Conservation (phyloP, 2,329 filamentous ascomycete genomes). For the Hypoxylon sp. region DNA sequence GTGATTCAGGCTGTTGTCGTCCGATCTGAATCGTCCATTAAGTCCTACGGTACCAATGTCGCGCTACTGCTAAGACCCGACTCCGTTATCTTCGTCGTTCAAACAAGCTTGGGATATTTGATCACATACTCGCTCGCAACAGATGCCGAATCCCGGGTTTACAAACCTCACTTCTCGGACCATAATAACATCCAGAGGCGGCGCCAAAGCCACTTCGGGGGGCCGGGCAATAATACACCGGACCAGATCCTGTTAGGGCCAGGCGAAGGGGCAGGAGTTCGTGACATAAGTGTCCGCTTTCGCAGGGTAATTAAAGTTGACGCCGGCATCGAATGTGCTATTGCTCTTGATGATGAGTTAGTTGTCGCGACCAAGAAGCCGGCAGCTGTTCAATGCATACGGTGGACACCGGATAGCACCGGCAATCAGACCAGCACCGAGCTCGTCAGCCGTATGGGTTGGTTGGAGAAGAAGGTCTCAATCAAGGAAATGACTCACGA, state of each 20-base stretch:
- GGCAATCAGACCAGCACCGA: constrained; percentile 92
- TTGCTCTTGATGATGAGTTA: constrained; percentile 93
- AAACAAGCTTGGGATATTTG: constrained; percentile 86
- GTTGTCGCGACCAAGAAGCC: constrained; percentile 93
- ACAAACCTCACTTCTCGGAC: constrained; percentile 83
- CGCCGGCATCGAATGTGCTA: constrained; percentile 88
- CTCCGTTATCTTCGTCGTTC: constrained; percentile 90
- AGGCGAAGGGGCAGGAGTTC: constrained; percentile 85
- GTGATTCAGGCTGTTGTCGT: constrained; percentile 88
- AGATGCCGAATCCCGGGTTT: constrained; percentile 85
- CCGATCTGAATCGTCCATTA: constrained; percentile 83
- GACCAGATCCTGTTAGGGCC: constrained; percentile 79
- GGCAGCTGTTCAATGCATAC: constrained; percentile 95
- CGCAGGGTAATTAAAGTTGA: constrained; percentile 99
- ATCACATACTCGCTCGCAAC: constrained; percentile 95
- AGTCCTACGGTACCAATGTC: constrained; percentile 87
- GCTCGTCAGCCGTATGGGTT: constrained; percentile 87
- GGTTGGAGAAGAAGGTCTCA: constrained; percentile 82
- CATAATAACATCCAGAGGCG: constrained; percentile 74
- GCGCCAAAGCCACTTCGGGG: constrained; percentile 72
- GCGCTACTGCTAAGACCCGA: constrained; percentile 90
- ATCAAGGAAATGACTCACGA: constrained; percentile 93
- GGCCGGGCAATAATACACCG: constrained; percentile 67
- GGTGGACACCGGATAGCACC: constrained; percentile 87
- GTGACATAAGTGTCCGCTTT: constrained; percentile 91